A percentile compares a stretch with the other conserved stretches of the same genome.
These are phyloP conservation scores for Ajuga reptans DNA, from an alignment of 305 asterid species.

Conservation along the genomic window DNA sequence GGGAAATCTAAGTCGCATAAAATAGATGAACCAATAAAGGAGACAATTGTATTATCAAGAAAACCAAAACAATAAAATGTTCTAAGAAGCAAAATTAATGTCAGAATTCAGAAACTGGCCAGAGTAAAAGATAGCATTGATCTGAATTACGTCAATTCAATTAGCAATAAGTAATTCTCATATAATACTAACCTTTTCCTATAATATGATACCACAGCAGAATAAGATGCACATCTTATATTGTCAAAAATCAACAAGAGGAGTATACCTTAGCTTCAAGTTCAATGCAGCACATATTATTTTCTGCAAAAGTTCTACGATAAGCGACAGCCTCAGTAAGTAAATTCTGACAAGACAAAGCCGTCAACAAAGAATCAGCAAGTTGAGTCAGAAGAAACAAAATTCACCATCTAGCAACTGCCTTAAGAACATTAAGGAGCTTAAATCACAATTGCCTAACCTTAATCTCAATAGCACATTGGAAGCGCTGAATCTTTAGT, in stretches of 20 bases:
- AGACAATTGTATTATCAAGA: background rate
- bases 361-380: slow-evolving; percentile 25
- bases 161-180: background rate
- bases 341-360: slow-evolving; percentile 46
- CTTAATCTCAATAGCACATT: slow-evolving; percentile 52
- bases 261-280: slow-evolving; percentile 62
- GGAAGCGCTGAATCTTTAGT: slow-evolving; percentile 53
- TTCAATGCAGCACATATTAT: slow-evolving; percentile 56
- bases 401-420: background rate
- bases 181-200: background rate
- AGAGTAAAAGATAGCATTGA: background rate
- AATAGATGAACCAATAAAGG: background rate
- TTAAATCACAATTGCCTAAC: slow-evolving; percentile 30
- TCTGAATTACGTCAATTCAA: background rate
- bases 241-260: slow-evolving; percentile 13
- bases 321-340: slow-evolving; percentile 68
- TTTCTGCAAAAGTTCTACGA: slow-evolving; percentile 63
- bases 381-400: slow-evolving; percentile 13
- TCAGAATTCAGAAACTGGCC: background rate
- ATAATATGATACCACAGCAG: background rate
- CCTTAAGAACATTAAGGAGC: slow-evolving; percentile 22
- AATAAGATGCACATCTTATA: background rate
- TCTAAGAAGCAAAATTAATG: background rate
- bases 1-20: background rate
- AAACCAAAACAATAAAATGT: background rate